These are phyloP conservation scores for Aspergillus kassunensis DNA, from an alignment of 495 filamentous ascomycete genomes.

Conservation along the genomic window DNA sequence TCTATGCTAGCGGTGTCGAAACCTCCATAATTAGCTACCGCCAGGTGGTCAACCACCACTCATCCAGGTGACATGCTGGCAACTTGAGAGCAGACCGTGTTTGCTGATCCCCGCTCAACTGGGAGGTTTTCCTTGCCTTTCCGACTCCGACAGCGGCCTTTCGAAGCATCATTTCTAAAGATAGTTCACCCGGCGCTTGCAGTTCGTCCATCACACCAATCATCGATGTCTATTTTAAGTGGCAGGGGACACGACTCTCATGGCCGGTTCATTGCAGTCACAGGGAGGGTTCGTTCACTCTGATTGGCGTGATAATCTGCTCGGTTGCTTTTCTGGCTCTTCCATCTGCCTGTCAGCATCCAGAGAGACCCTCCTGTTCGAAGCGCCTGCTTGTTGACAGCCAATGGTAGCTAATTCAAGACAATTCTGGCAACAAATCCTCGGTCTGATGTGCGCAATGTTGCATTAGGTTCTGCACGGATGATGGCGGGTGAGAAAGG, in stretches of 20 bases:
- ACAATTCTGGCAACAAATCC: constrained; percentile 13
- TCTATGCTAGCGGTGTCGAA: background rate
- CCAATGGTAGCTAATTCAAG: constrained; percentile 20
- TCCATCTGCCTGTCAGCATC: constrained; percentile 14
- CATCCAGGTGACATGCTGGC: background rate
- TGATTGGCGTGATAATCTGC: constrained; percentile 19
- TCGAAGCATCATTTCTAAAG: constrained; percentile 22
- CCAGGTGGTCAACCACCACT: background rate
- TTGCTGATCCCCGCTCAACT: constrained; percentile 4
- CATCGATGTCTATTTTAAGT: background rate
- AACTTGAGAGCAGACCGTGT: background rate
- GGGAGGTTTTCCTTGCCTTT: background rate
- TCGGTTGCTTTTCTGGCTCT: constrained; percentile 8
- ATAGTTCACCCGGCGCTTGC: constrained; percentile 31
- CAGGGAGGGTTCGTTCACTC: constrained; percentile 1
- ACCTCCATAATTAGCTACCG: background rate
- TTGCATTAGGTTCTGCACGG: constrained; percentile 39
- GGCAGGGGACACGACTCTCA: constrained; percentile 7
- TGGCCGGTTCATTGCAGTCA: constrained; percentile 24
- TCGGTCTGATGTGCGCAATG: constrained; percentile 27
- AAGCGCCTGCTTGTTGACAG: constrained; percentile 16
- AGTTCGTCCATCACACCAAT: constrained; percentile 21
- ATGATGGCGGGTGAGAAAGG: constrained; percentile 11
- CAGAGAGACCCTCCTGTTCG: constrained; percentile 12
- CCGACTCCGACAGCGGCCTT: background rate